These are phyloP conservation scores for Geotrichum restrictum DNA, from an alignment of 1,139 yeast genomes.

Conservation along the genomic window DNA sequence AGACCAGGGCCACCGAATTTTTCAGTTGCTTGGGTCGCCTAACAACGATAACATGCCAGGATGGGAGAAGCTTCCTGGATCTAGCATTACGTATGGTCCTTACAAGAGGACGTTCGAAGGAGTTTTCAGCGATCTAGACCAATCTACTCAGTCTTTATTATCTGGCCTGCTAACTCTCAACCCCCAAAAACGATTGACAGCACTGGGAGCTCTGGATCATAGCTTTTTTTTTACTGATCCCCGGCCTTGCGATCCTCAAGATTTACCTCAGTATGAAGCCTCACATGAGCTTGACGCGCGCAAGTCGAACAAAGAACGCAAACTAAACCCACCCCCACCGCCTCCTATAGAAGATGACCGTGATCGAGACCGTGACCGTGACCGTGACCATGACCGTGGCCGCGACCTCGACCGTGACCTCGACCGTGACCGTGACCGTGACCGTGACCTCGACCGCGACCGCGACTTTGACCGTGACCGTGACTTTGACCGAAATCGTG, in stretches of 20 bases:
- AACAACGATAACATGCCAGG: slow-evolving; percentile 60
- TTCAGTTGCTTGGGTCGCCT: slow-evolving; percentile 80
- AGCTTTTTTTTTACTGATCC: slow-evolving; percentile 66
- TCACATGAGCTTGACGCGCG: slow-evolving; percentile 85
- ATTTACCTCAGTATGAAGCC: slow-evolving; percentile 72
- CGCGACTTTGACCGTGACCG: background rate
- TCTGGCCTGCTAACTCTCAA: slow-evolving; percentile 44
- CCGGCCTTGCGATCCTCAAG: slow-evolving; percentile 50
- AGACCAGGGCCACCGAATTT: slow-evolving; percentile 85
- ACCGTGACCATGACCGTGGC: slow-evolving; percentile 11
- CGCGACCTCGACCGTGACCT: slow-evolving; percentile 4
- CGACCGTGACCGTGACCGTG: slow-evolving; percentile 10
- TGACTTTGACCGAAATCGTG: background rate
- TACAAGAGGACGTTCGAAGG: slow-evolving; percentile 56
- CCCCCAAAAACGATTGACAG: slow-evolving; percentile 71
- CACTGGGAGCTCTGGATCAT: slow-evolving; percentile 70
- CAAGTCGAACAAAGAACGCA: slow-evolving; percentile 30
- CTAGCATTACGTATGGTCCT: slow-evolving; percentile 39
- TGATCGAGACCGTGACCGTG: background rate
- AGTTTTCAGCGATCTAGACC: slow-evolving; percentile 40
- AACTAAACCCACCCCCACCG: background rate
- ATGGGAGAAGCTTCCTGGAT: slow-evolving; percentile 61
- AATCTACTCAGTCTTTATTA: slow-evolving; percentile 32
- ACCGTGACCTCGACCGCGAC: background rate
- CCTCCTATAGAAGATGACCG: slow-evolving; percentile 8